These are phyloP conservation scores for Mycena vitilis DNA, from an alignment of 768 basidiomycete species.

Conservation along the genomic window DNA sequence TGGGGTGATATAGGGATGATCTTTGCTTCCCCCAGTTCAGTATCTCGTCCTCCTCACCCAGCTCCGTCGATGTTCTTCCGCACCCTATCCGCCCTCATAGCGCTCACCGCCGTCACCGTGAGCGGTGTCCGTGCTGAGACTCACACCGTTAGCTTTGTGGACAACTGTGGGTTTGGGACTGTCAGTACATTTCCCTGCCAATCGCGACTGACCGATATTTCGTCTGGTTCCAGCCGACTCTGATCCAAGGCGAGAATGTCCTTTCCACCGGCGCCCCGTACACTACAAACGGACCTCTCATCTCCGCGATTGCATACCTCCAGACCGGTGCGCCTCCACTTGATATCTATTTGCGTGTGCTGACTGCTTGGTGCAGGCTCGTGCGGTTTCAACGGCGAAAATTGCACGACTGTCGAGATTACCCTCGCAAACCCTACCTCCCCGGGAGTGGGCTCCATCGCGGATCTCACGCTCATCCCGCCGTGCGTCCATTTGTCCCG, in stretches of 20 bases:
- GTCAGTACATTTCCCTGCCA: neutral
- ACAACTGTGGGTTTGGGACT: conserved; percentile 27
- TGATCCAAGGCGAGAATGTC: conserved; percentile 16
- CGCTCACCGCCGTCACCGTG: conserved; percentile 14
- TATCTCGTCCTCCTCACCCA: too few species aligned
- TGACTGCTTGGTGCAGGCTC: neutral
- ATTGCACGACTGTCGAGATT: conserved; percentile 48
- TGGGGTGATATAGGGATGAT: too few species aligned
- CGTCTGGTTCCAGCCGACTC: conserved; percentile 6
- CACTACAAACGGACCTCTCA: conserved; percentile 22
- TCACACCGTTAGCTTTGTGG: conserved; percentile 15
- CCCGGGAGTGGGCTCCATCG: conserved; percentile 48
- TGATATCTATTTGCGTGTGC: too few species aligned
- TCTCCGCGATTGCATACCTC: conserved; percentile 29
- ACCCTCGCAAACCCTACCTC: conserved; percentile 47
- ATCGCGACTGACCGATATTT: too few species aligned
- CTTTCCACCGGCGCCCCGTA: conserved; percentile 23
- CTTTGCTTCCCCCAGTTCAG: too few species aligned
- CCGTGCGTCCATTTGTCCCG: conserved; percentile 39
- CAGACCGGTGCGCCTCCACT: conserved; percentile 18
- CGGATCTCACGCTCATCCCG: conserved; percentile 48
- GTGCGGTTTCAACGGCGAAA: conserved; percentile 44
- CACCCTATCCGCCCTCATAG: neutral
- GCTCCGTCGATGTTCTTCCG: conserved; percentile 15
- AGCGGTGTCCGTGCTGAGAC: neutral